Percentiles rank a stretch among this genome's conserved stretches.
These are phyloP conservation scores for Camelina sativa DNA, from an alignment of 345 rosid genomes.

Conservation along the genomic window DNA sequence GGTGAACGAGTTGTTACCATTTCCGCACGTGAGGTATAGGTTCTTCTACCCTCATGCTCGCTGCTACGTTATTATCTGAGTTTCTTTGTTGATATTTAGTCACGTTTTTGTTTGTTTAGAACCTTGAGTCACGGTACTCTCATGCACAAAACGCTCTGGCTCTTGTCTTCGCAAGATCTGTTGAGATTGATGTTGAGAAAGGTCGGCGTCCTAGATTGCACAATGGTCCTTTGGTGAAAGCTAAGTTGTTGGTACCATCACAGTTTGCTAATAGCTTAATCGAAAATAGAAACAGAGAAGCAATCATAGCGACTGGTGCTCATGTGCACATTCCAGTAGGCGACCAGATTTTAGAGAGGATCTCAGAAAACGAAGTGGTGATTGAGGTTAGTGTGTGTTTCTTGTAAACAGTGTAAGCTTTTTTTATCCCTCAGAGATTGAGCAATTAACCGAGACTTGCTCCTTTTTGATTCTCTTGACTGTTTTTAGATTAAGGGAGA, in stretches of 20 bases:
- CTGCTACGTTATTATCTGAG: not conserved
- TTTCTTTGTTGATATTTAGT: not conserved
- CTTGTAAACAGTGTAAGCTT: not conserved
- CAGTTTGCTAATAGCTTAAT: constrained; percentile 33
- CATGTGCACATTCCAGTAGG: constrained; percentile 50
- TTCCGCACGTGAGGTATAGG: constrained; percentile 60
- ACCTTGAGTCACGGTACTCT: constrained; percentile 55
- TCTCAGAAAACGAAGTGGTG: constrained; percentile 51
- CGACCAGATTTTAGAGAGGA: constrained; percentile 38
- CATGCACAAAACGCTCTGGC: constrained; percentile 63
- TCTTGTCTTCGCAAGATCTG: constrained; percentile 63
- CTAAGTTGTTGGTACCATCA: constrained; percentile 57
- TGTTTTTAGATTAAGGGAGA: constrained; percentile 39
- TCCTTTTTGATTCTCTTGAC: constrained; percentile 14
- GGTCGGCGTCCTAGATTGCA: constrained; percentile 39
- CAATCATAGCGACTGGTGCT: constrained; percentile 45
- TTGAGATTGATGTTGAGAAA: constrained; percentile 56
- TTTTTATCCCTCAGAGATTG: not conserved
- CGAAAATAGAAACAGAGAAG: constrained; percentile 46
- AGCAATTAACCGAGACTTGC: not conserved
- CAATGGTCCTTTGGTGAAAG: constrained; percentile 49
- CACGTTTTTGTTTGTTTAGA: constrained; percentile 43
- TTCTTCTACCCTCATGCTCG: not conserved
- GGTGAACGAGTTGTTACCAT: constrained; percentile 63
- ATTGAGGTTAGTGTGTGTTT: constrained; percentile 53